Percentiles rank a stretch among this genome's conserved stretches.
These are phyloP conservation scores for Hypomontagnella monticulosa DNA, from an alignment of 495 filamentous ascomycete species.

Conservation along the genomic window DNA sequence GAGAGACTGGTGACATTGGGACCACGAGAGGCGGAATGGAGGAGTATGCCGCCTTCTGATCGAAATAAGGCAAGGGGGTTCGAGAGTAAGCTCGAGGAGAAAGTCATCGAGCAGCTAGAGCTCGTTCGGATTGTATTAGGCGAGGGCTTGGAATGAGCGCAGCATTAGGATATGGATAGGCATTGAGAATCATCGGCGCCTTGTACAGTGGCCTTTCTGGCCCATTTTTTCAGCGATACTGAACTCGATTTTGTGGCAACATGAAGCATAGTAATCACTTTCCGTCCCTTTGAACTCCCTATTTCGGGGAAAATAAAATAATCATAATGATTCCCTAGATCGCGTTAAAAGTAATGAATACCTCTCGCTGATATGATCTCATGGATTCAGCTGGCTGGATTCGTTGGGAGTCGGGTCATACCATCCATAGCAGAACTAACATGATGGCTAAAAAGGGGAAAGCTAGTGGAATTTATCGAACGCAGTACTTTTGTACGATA, in stretches of 20 bases:
- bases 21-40: constrained; percentile 73
- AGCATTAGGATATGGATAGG: constrained; percentile 13
- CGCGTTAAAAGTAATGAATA: no score
- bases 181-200: constrained; percentile 7
- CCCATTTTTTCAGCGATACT: background rate
- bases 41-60: constrained; percentile 59
- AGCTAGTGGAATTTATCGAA: no score
- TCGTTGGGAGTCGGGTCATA: no score
- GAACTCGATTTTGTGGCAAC: background rate
- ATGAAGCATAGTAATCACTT: no score
- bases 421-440: no score
- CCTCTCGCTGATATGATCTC: no score
- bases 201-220: background rate
- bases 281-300: no score
- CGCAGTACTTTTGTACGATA: background rate
- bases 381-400: no score
- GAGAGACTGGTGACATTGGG: constrained; percentile 76
- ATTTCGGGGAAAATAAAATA: no score
- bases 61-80: constrained; percentile 46
- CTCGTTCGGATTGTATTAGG: constrained; percentile 59
- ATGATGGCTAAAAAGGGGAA: no score
- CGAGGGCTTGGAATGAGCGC: constrained; percentile 50
- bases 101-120: constrained; percentile 70
- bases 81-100: constrained; percentile 77
- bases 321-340: no score